Conservation (phyloP, 2,329 filamentous ascomycete species). For the Keithomyces neogunnii region DNA sequence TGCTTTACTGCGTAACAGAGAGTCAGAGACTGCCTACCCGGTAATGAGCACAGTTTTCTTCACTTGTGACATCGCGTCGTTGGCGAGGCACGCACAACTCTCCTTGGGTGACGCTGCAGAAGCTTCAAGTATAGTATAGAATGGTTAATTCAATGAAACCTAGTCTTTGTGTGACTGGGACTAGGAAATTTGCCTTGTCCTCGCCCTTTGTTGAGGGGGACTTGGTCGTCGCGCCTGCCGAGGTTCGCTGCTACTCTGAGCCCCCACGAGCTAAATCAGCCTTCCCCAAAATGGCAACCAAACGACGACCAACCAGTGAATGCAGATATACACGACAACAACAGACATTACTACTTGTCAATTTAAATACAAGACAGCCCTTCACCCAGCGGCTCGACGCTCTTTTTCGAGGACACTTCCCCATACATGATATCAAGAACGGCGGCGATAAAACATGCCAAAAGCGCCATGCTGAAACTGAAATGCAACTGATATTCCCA, state of each 20-base stretch:
- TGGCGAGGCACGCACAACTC: not conserved
- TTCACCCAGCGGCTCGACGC: too few species aligned
- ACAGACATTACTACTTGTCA: not conserved
- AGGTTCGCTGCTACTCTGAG: not conserved
- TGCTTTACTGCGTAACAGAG: too few species aligned
- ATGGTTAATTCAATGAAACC: too few species aligned
- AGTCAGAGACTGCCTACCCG: constrained; percentile 26
- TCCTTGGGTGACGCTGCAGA: not conserved
- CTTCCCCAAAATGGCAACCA: too few species aligned
- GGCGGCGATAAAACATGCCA: not conserved
- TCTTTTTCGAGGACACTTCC: not conserved
- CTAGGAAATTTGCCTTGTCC: too few species aligned
- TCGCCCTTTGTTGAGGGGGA: not conserved
- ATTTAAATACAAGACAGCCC: not conserved
- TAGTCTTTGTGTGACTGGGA: too few species aligned
- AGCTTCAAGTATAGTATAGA: too few species aligned
- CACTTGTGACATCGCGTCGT: constrained; percentile 12
- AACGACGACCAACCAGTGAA: not conserved
- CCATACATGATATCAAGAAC: not conserved
- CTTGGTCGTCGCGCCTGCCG: not conserved
- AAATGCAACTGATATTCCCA: not conserved
- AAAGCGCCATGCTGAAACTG: not conserved
- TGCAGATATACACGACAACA: not conserved
- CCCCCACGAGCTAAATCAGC: not conserved
- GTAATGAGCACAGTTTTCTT: constrained; percentile 40